Evolutionary conservation across 2,329 filamentous ascomycete species (phyloP).

Genomic region (Fusarium graminum): DNA sequence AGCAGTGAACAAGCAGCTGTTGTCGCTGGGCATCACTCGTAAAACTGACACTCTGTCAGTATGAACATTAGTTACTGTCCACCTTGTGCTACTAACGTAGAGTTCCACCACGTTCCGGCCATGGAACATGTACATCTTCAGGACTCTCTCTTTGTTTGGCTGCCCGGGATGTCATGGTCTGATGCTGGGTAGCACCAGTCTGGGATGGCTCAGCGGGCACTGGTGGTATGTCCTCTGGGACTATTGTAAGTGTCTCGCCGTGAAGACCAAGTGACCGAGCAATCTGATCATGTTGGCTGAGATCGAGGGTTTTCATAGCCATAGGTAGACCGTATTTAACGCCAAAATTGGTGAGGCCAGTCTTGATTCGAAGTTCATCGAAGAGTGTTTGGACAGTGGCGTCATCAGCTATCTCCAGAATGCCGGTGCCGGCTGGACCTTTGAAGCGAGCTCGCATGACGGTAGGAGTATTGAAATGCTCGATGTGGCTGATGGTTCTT

Average conservation of each 20-base stretch:
- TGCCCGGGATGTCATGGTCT: conserved; percentile 5
- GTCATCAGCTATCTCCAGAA: conserved; percentile 75
- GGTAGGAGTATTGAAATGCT: background rate
- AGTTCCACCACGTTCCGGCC: conserved; percentile 64
- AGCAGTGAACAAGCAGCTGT: conserved; percentile 93
- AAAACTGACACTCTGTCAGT: conserved; percentile 68
- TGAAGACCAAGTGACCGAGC: conserved; percentile 63
- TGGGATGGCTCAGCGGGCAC: conserved; percentile 21
- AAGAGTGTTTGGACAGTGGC: conserved; percentile 75
- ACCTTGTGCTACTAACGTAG: conserved; percentile 56
- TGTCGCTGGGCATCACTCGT: conserved; percentile 96
- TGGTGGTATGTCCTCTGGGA: conserved; percentile 55
- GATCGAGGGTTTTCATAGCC: conserved; percentile 73
- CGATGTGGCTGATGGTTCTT: no score
- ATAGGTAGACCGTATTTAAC: conserved; percentile 87
- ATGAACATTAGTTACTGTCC: background rate
- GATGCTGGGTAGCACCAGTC: conserved; percentile 14
- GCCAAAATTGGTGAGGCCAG: conserved; percentile 74
- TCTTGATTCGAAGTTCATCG: conserved; percentile 71
- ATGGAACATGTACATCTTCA: conserved; percentile 59
- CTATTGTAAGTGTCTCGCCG: conserved; percentile 65
- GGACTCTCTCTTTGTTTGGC: conserved; percentile 35
- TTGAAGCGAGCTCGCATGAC: conserved; percentile 81
- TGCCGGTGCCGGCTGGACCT: conserved; percentile 78
- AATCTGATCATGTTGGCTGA: conserved; percentile 64